These are phyloP conservation scores for Mucor circinelloides DNA, from an alignment of 371 early-diverging fungal genomes.

Conservation along the genomic window DNA sequence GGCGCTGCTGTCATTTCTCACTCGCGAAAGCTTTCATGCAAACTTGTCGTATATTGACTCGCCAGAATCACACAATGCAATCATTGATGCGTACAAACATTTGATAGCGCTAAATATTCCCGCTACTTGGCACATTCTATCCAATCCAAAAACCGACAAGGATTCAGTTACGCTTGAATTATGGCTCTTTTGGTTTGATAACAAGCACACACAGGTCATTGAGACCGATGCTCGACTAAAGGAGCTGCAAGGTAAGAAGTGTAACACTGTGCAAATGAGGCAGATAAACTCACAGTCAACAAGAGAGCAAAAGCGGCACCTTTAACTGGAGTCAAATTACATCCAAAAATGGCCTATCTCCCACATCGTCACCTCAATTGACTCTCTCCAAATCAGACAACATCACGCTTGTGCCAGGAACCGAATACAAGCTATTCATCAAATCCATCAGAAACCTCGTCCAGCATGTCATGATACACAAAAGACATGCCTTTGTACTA, in stretches of 20 bases:
- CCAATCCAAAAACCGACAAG: not conserved
- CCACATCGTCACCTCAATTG: not conserved
- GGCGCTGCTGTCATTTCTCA: constrained; percentile 19
- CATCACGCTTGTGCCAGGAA: constrained; percentile 19
- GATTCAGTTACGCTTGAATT: constrained; percentile 28
- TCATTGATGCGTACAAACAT: constrained; percentile 26
- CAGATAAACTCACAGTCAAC: not conserved
- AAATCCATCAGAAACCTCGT: constrained; percentile 33
- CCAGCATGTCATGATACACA: constrained; percentile 26
- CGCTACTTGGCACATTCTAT: constrained; percentile 32
- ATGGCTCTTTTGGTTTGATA: constrained; percentile 51
- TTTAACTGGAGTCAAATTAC: constrained; percentile 37
- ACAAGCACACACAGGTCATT: constrained; percentile 32
- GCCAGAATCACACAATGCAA: constrained; percentile 10
- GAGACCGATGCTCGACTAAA: constrained; percentile 25
- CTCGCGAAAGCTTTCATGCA: not conserved
- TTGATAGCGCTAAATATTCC: constrained; percentile 32
- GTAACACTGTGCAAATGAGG: not conserved
- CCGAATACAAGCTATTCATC: constrained; percentile 42
- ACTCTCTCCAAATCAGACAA: not conserved
- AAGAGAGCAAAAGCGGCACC: constrained; percentile 37
- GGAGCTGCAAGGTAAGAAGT: constrained; percentile 29
- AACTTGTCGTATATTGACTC: not conserved
- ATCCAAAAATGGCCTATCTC: constrained; percentile 7
- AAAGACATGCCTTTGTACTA: constrained; percentile 23